Evolutionary conservation across 2,329 filamentous ascomycete species (phyloP), one percentile per base, ranked within the genome.

Genomic region (Aspergillus sp.): DNA sequence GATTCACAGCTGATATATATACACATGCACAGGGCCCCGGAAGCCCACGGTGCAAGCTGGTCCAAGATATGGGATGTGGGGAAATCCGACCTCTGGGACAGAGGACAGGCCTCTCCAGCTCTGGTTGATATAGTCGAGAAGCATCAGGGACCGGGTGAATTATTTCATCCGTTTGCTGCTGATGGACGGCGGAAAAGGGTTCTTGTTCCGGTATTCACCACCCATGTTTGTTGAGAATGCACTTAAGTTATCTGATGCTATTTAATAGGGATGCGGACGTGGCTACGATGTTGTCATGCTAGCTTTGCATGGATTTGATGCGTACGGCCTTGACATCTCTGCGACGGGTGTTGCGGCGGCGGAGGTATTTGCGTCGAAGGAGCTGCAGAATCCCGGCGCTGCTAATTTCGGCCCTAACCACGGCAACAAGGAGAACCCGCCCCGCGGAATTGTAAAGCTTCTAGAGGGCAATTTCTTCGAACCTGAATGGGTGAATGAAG

Each of bases 401-500:
- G 47, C 57, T 37, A 54, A 62, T 44, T 60, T 60, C 35, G 52
- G 52, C 2, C 15, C 10, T 17, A n/a, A 17, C 15, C 15, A 39
- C 5, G 17, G 6, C 19, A 39, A 10, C 7, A 20, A 37, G 13
- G 9, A 22, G 19, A 20, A 5, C 2, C 19, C 20, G 12, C 15
- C 13, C 9, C 19, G 32, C 3, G 43, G 43, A 5, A 17, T 12
- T 12, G 30, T 38, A 5, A 38, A 37, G 32, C 39, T 45, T 20
- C 13, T 45, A 2, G 10, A 45, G 23, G 43, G 43, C 12, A 22
- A 45, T 58, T 88, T 86, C 64, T 88, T 88, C 64, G 68, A 71
- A 7, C 73, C 82, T 47, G 76, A 71, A 1, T 85, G 82, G 76
- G 59, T 78, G 13, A 19, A 7, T 3, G 3, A 33, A 62, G 68